Evolutionary conservation across 2,329 filamentous ascomycete genomes (phyloP), one percentile per base, ranked within the genome.

Genomic region (Hymenoscyphus albidus): DNA sequence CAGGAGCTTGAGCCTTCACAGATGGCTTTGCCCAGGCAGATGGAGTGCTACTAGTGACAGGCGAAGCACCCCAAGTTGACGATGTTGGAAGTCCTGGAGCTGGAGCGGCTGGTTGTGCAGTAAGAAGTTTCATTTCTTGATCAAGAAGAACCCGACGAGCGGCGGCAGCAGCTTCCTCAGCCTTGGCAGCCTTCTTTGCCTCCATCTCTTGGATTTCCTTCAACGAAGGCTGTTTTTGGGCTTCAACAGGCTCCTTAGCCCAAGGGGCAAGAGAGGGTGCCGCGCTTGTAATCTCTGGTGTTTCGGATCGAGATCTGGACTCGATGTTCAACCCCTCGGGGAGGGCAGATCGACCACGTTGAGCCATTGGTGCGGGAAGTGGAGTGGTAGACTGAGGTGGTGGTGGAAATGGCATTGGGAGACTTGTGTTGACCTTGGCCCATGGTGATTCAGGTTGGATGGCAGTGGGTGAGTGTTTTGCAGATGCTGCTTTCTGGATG

Each of bases 121-220:
- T 77, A 79, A 85, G 66, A 38, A 71, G 32, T 61, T 71, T 74
- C 79, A 88, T 79, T 74, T 98, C 94, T 75, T 92, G 91, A 77
- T 98, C 93, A 10, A 92, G 85, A 16, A 88, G 83, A 58, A 88
- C 88, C 70, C 90, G 91, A 70, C 93, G 90, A 66, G 89, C 85
- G 54, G 91, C 89, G 42, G 88, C 88, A 16, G 91, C 92, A 62
- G 87, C 80, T 74, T 95, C 92, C 74, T 98, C 94, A 13, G 87
- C 88, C 78, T 96, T 91, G 61, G 94, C 94, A 12, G 93, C 93
- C 76, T 95, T 96, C 74, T 90, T 92, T 42, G 94, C 94, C 77
- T 99, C 95, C 4, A 92, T 89, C 77, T 97, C 94, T 76, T 99
- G 95, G 31, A 99, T 99, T 75, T 99, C 93, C 79, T 93, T 96